These are phyloP conservation scores for Colletotrichum falcatum DNA, from an alignment of 2,329 filamentous ascomycete species.

Conservation along the genomic window DNA sequence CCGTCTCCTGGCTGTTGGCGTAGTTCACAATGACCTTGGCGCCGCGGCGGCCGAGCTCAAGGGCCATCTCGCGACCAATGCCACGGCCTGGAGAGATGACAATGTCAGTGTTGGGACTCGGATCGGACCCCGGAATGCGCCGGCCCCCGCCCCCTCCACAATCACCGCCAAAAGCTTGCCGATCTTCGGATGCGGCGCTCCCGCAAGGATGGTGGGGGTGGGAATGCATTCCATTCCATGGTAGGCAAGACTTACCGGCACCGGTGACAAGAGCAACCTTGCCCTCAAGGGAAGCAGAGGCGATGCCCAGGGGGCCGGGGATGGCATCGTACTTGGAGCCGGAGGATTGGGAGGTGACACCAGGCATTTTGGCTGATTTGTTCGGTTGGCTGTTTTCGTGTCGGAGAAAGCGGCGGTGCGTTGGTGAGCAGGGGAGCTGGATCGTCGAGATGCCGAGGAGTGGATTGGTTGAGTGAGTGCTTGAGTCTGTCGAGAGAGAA, in stretches of 20 bases:
- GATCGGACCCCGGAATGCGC: slow-evolving; percentile 17
- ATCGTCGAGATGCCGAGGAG: slow-evolving; percentile 30
- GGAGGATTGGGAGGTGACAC: slow-evolving; percentile 43
- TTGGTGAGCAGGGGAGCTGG: background rate
- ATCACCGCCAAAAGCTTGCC: slow-evolving; percentile 1
- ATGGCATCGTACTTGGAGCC: slow-evolving; percentile 52
- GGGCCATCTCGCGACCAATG: slow-evolving; percentile 69
- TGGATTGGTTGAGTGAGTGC: slow-evolving; percentile 11
- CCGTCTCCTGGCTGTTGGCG: slow-evolving; percentile 66
- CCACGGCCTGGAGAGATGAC: slow-evolving; percentile 59
- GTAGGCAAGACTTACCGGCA: slow-evolving; percentile 49
- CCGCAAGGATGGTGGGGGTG: too few species aligned
- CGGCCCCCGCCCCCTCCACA: too few species aligned
- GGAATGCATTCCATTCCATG: background rate
- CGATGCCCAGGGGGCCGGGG: slow-evolving; percentile 54
- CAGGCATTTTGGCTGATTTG: slow-evolving; percentile 49
- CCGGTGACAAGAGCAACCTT: slow-evolving; percentile 90
- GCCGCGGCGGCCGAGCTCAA: slow-evolving; percentile 67
- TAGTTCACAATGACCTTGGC: slow-evolving; percentile 71
- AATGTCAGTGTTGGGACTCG: background rate
- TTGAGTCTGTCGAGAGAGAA: slow-evolving; percentile 31
- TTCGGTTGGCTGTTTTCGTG: background rate
- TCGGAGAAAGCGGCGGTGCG: background rate
- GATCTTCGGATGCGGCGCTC: background rate
- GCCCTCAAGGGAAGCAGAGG: slow-evolving; percentile 75